Evolutionary conservation across 306 rosid species (phyloP).

Genomic region (Cicer arietinum): DNA sequence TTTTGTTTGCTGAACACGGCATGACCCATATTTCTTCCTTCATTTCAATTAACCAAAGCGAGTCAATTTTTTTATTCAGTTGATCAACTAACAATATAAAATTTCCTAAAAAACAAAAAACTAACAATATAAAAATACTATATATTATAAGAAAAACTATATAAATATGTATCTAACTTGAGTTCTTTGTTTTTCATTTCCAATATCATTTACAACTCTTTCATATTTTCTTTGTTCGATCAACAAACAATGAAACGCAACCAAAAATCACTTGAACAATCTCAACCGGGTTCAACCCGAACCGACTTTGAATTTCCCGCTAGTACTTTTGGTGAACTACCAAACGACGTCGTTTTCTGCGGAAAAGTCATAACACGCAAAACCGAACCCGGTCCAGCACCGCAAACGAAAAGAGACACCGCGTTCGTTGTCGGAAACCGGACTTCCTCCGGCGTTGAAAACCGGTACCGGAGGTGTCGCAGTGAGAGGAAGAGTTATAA

Average conservation of each 20-base stretch:
- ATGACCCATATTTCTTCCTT: too few relatives aligned
- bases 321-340: not conserved
- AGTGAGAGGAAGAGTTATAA: constrained; percentile 21
- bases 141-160: not conserved
- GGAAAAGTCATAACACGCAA: constrained; percentile 44
- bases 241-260: constrained; percentile 2
- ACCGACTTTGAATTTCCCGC: constrained; percentile 47
- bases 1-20: too few relatives aligned
- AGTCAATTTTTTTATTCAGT: too few relatives aligned
- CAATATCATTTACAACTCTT: not conserved
- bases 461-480: constrained; percentile 26
- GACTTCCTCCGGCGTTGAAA: constrained; percentile 9
- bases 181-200: not conserved
- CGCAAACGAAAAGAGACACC: not conserved
- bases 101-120: too few relatives aligned
- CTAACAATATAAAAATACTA: too few relatives aligned
- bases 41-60: too few relatives aligned
- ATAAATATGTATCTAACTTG: constrained; percentile 11
- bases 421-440: not conserved
- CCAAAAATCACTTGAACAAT: not conserved
- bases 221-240: too few relatives aligned
- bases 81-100: too few relatives aligned
- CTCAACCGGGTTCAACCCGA: not conserved
- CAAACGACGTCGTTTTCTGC: constrained; percentile 47
- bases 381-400: constrained; percentile 17